Percentiles rank a stretch among this genome's conserved stretches.
These are phyloP conservation scores for Quercus mongolica DNA, from an alignment of 306 rosid genomes.

Conservation along the genomic window DNA sequence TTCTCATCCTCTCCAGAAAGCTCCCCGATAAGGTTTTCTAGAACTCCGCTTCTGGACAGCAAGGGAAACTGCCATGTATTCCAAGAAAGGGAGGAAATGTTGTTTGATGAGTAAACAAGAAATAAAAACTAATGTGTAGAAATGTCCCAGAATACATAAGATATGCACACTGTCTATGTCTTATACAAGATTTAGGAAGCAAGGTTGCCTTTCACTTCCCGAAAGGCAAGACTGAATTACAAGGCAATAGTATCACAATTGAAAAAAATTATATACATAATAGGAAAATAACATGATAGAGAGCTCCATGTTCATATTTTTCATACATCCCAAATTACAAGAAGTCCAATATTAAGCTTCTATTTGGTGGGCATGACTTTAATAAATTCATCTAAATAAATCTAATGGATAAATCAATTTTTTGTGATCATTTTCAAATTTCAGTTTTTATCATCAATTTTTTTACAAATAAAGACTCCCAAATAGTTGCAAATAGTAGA, in stretches of 20 bases:
- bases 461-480: neutral
- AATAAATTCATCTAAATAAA: too few relatives aligned
- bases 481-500: neutral
- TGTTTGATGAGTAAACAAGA: neutral
- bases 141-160: neutral
- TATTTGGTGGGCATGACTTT: neutral
- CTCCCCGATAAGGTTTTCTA: constrained; percentile 57
- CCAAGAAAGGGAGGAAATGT: constrained; percentile 1
- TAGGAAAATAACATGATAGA: neutral
- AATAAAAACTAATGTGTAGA: neutral
- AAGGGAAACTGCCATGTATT: constrained; percentile 68
- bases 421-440: neutral
- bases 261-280: neutral
- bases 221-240: neutral
- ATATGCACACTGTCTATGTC: neutral
- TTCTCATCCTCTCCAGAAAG: constrained; percentile 35
- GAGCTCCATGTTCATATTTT: neutral
- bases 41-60: constrained; percentile 71
- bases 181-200: neutral
- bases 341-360: neutral
- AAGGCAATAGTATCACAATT: neutral
- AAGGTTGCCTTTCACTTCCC: neutral
- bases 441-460: neutral
- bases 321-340: neutral
- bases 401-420: too few relatives aligned